Conservation (phyloP, 495 filamentous ascomycete genomes). For the Penicillium cosmopolitanum region DNA sequence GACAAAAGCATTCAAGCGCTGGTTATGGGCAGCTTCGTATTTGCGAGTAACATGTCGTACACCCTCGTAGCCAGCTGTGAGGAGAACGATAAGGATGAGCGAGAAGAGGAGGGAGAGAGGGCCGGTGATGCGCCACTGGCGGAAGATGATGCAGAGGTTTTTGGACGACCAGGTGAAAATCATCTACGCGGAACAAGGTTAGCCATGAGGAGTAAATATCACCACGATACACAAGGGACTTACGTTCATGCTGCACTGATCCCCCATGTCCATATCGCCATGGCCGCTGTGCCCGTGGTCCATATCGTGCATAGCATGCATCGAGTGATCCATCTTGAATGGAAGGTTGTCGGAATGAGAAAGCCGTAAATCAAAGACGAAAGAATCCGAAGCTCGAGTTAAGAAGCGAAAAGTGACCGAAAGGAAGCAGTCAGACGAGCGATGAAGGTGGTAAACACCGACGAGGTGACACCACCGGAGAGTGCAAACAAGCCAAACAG, state of each 20-base stretch:
- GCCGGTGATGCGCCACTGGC: conserved; percentile 80
- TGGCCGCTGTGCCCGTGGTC: conserved; percentile 51
- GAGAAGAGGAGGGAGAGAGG: conserved; percentile 76
- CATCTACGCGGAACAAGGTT: conserved; percentile 62
- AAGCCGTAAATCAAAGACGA: background rate
- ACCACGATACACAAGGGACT: conserved; percentile 21
- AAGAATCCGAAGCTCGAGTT: background rate
- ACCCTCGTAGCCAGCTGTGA: conserved; percentile 90
- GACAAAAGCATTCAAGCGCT: conserved; percentile 51
- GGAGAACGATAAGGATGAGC: conserved; percentile 75
- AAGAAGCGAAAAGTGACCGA: background rate
- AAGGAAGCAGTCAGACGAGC: conserved; percentile 1
- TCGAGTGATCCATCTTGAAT: conserved; percentile 44
- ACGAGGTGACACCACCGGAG: conserved; percentile 10
- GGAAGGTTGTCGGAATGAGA: background rate
- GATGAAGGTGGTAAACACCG: conserved; percentile 15
- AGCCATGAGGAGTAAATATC: background rate
- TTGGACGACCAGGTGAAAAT: conserved; percentile 93
- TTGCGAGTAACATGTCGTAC: conserved; percentile 73
- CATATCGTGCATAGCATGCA: conserved; percentile 49
- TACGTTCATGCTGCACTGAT: conserved; percentile 85
- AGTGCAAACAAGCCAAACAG: conserved; percentile 50
- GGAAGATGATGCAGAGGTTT: conserved; percentile 95
- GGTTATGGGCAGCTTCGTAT: conserved; percentile 69
- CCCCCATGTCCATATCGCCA: conserved; percentile 62